phyloP scores from a whole-genome alignment of 2,329 filamentous ascomycete species.

The Ophiostoma sp. region DNA sequence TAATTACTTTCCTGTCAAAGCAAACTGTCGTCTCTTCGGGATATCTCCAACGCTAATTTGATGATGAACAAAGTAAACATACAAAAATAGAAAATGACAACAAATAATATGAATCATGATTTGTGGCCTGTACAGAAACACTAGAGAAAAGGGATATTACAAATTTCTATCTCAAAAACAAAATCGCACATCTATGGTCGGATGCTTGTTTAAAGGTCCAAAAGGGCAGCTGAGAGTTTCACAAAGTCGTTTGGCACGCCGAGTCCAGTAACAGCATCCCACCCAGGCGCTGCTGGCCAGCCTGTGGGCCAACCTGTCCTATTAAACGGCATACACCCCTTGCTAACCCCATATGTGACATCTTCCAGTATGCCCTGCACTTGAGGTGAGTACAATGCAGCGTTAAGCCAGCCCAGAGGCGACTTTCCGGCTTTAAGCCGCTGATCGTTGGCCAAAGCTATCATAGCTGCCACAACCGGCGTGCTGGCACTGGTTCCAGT shows the following conservation, averaged over 20 bases:
- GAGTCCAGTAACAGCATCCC: conserved; percentile 52
- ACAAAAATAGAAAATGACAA: neutral
- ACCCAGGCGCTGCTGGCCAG: conserved; percentile 49
- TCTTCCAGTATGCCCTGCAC: conserved; percentile 45
- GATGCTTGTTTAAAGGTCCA: neutral
- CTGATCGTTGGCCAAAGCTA: conserved; percentile 57
- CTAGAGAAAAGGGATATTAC: neutral
- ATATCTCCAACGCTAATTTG: neutral
- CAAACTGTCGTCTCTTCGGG: neutral
- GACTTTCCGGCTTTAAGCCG: conserved; percentile 50
- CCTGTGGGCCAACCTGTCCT: conserved; percentile 40
- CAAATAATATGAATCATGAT: neutral
- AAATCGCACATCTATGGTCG: no score
- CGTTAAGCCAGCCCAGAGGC: conserved; percentile 56
- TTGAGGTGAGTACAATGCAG: conserved; percentile 45
- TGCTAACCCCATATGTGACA: conserved; percentile 43
- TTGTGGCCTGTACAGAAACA: neutral
- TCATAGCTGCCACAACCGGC: conserved; percentile 55
- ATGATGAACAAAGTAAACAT: neutral
- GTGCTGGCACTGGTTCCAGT: conserved; percentile 54
- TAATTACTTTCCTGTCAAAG: neutral
- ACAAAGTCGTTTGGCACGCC: conserved; percentile 49
- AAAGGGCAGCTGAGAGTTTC: conserved; percentile 33
- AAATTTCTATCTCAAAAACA: neutral
- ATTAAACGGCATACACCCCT: conserved; percentile 41